Percentiles rank a stretch among this genome's conserved stretches.
Evolutionary conservation across 2,329 filamentous ascomycete species (phyloP).

Genomic region (Talaromyces verruculosus): DNA sequence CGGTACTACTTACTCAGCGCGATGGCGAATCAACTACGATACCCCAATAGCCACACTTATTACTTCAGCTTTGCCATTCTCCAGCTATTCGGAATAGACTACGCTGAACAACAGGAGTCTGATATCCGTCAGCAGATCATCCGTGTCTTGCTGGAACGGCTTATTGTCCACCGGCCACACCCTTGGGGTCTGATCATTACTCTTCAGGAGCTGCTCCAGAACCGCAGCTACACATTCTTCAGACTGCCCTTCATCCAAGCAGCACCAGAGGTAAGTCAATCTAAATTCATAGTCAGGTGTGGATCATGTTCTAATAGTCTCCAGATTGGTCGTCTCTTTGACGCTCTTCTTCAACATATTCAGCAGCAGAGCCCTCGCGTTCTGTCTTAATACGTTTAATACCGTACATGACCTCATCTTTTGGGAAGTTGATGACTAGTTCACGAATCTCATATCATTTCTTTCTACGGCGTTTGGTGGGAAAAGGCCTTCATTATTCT

Average conservation of each 20-base stretch:
- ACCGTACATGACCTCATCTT: conserved; percentile 16
- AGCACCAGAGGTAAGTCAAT: conserved; percentile 70
- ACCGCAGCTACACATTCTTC: conserved; percentile 87
- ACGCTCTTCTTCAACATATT: conserved; percentile 48
- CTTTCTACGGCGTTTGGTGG: conserved; percentile 20
- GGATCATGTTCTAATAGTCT: conserved; percentile 6
- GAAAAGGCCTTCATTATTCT: conserved; percentile 8
- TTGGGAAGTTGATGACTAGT: conserved; percentile 21
- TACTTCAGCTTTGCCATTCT: conserved; percentile 88
- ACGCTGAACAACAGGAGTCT: conserved; percentile 67
- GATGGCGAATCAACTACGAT: conserved; percentile 88
- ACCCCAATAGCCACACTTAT: conserved; percentile 83
- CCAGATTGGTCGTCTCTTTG: conserved; percentile 48
- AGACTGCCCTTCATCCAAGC: conserved; percentile 89
- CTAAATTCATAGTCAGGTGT: not conserved
- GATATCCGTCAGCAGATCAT: conserved; percentile 90
- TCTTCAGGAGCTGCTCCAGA: conserved; percentile 85
- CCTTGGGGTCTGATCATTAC: conserved; percentile 93
- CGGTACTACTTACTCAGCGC: conserved; percentile 82
- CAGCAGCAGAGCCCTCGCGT: conserved; percentile 51
- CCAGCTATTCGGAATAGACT: conserved; percentile 77
- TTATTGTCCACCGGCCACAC: conserved; percentile 86
- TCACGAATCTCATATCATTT: conserved; percentile 19
- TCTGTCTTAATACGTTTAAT: conserved; percentile 26
- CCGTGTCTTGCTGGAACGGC: conserved; percentile 80